These are phyloP conservation scores for Trichoderma atroviride DNA, from an alignment of 2,329 filamentous ascomycete species.

Conservation along the genomic window DNA sequence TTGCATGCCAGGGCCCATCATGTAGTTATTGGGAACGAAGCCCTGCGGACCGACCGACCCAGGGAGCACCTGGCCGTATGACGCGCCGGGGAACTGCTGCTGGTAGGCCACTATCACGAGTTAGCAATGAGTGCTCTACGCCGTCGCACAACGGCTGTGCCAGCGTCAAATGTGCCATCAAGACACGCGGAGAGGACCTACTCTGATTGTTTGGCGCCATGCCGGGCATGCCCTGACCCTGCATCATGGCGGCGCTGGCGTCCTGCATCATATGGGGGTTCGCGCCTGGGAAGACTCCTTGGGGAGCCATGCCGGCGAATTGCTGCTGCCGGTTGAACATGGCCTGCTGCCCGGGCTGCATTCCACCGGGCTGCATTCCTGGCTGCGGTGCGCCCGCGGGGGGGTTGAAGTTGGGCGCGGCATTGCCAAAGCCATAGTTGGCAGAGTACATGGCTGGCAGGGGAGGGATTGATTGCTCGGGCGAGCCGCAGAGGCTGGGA, in stretches of 20 bases:
- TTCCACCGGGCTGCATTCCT: constrained; percentile 42
- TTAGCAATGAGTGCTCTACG: constrained; percentile 28
- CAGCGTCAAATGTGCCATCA: not conserved
- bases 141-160: not conserved
- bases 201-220: constrained; percentile 63
- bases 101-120: constrained; percentile 59
- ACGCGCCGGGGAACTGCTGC: constrained; percentile 59
- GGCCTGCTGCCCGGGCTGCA: constrained; percentile 52
- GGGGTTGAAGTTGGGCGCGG: constrained; percentile 55
- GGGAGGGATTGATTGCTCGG: not conserved
- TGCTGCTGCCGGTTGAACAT: constrained; percentile 62
- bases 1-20: constrained; percentile 58
- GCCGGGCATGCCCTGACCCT: constrained; percentile 60
- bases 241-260: constrained; percentile 64
- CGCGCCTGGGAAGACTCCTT: constrained; percentile 54
- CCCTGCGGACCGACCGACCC: constrained; percentile 55
- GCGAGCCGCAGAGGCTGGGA: not conserved
- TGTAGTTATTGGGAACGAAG: constrained; percentile 50
- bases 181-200: constrained; percentile 46
- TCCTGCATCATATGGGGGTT: constrained; percentile 60
- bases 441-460: constrained; percentile 54
- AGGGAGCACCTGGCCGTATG: constrained; percentile 58
- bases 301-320: constrained; percentile 56
- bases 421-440: constrained; percentile 58
- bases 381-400: constrained; percentile 48